Conservation (phyloP, 345 rosid genomes). For the Gossypium australe region DNA sequence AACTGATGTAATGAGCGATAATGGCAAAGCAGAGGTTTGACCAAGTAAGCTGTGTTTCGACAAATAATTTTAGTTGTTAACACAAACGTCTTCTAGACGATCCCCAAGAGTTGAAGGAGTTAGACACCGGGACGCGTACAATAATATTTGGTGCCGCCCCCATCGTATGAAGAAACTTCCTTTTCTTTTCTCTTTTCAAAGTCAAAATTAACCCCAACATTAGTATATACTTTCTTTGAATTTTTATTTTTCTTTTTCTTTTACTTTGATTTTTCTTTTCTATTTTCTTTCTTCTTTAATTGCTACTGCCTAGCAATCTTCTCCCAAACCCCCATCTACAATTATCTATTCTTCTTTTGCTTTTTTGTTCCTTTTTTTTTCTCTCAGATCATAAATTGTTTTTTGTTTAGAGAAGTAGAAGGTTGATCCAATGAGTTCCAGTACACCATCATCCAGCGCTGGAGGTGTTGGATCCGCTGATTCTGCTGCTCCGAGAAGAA, state of each 20-base stretch:
- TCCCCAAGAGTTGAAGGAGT: not conserved
- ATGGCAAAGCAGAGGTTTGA: not conserved
- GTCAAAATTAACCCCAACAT: not conserved
- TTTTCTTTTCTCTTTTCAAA: not conserved
- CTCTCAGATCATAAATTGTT: not conserved
- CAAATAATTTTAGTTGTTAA: not conserved
- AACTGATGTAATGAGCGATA: not conserved
- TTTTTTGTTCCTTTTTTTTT: not conserved
- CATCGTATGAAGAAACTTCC: not conserved
- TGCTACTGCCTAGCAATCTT: not conserved
- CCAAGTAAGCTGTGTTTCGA: not conserved
- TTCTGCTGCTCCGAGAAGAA: slow-evolving; percentile 61
- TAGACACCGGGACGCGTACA: not conserved
- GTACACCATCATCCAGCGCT: slow-evolving; percentile 62
- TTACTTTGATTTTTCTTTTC: not conserved
- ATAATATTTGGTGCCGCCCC: not conserved
- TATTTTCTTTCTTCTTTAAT: not conserved
- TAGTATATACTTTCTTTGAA: not conserved
- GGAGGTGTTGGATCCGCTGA: slow-evolving; percentile 71
- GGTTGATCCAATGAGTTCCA: slow-evolving; percentile 39
- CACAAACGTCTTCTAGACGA: not conserved
- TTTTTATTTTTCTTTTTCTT: not conserved
- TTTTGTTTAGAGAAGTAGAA: not conserved
- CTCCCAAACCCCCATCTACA: not conserved
- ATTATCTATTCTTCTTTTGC: not conserved